Percentiles rank a stretch among this genome's conserved stretches.
Evolutionary conservation across 139 green algal genomes (phyloP).

Genomic region (Mesotaenium endlicherianum): DNA sequence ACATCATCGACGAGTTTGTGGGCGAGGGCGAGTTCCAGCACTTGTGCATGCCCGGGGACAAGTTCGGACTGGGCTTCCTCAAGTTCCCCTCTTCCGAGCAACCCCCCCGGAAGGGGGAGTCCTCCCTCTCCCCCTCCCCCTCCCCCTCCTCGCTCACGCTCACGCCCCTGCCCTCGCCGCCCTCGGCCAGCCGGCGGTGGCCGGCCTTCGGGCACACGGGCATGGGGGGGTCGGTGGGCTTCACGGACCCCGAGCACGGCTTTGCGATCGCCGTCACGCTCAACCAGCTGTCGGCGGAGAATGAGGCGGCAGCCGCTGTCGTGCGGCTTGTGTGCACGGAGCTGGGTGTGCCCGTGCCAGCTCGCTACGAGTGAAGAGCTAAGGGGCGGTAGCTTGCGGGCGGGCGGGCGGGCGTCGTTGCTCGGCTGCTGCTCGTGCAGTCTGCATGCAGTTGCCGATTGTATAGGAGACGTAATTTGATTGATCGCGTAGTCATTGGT

Average conservation of each 20-base stretch:
- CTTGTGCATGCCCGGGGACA: neutral
- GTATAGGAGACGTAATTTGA: no score
- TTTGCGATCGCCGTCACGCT: slow-evolving; percentile 39
- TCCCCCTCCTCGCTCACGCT: neutral
- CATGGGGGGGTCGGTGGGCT: slow-evolving; percentile 24
- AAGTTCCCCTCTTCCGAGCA: neutral
- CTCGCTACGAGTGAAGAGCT: no score
- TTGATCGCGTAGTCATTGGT: no score
- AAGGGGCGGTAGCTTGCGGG: no score
- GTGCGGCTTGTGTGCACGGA: slow-evolving; percentile 36
- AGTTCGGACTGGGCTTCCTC: slow-evolving; percentile 33
- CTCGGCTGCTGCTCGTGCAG: no score
- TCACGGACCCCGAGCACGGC: slow-evolving; percentile 38
- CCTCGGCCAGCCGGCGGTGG: neutral
- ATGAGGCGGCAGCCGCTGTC: slow-evolving; percentile 5
- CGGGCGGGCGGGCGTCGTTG: no score
- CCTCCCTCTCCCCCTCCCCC: neutral
- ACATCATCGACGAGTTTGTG: slow-evolving; percentile 18
- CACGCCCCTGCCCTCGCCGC: neutral
- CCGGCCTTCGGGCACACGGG: slow-evolving; percentile 41
- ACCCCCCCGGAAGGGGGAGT: neutral
- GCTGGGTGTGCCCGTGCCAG: slow-evolving; percentile 34
- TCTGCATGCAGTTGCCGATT: no score
- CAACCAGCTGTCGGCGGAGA: slow-evolving; percentile 17
- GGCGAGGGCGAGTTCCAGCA: neutral